Base-by-base conservation (phyloP, 2,329 filamentous ascomycete species). In the Penicillium expansum region DNA sequence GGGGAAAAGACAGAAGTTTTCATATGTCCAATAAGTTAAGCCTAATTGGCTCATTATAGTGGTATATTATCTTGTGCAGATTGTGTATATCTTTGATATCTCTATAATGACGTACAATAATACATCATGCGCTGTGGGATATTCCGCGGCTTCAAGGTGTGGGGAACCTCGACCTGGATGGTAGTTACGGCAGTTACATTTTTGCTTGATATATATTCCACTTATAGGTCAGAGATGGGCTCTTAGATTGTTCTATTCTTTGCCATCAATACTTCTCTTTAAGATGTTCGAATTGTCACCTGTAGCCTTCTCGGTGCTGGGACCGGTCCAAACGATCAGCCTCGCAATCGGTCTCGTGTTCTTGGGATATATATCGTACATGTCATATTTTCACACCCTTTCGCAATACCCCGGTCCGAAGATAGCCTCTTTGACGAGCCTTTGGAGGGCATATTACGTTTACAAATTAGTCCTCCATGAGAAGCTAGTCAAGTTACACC, bases 391-490 rank as follows among this genome's bases (percentile, higher is more conserved):
- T 22, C 45, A 48, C 10, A 18, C 27, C 13, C 45, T 48, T 14
- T 14, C 38, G 2, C 24, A 22, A 49, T 56, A 48, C 13, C 52
- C 48, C 2, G 47, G 52, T 13, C 55, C 55, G 2, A 14, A 22
- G 9, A 30, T 57, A n/a, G 55, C 50, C 6, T 49, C 50, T 10
- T 22, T 57, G 27, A 57, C 55, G 5, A 53, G 53, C 24, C 5
- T 13, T 6, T 57, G 42, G 20, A 57, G 53, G 22, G 55, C 50
- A 5, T 54, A 54, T 22, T 53, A 53, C 18, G 55, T 54, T 1
- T 57, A 54, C 16, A 54, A 54, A 4, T 39, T 53, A 2, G 27
- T 42, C 8, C 33, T 57, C 7, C 55, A 57, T 43, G 50, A 54
- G 24, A 57, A 45, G 14, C 37, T 57, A 20, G n/a, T 57, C 1